Evolutionary conservation across 1,139 yeast genomes (phyloP), one percentile per base, ranked within the genome.

Genomic region (Sugiyamaella paludigena): DNA sequence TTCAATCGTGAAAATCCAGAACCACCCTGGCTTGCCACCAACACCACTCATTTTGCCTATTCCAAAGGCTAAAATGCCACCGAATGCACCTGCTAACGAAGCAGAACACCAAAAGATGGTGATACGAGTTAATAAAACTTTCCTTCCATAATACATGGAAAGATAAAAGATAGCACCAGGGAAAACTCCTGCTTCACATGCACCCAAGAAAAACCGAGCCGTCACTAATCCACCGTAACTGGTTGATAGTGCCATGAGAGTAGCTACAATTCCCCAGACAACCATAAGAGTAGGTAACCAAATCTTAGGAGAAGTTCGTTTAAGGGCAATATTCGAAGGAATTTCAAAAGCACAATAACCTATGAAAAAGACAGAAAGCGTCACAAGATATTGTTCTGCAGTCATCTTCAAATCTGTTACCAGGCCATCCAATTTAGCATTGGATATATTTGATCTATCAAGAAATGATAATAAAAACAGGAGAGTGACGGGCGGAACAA

Each of bases 361-460:
- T 35, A 80, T 74, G 56, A 78, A 81, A 53, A 81, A 74, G 45
- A 81, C 72, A 3, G 83, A 75, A 47, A 81, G 70, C 62, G 77
- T 69, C 32, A 78, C 71, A 60, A 78, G 78, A 64, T 78, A 81
- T 58, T 81, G 76, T 36, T 65, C 58, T 2, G 79, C 79, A 2
- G 62, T 54, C 48, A 82, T 68, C 1, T 72, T 68, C 48, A 81
- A 63, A 54, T 81, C 85, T 13, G 67, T 70, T 52, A 74, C 79
- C 39, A 81, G 63, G 4, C 83, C 83, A 49, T 80, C 83, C 27
- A 81, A 71, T 55, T 81, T 71, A 0, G 86, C 86, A 58, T 78
- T 75, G 1, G 84, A 84, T 57, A 81, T 78, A 59, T 79, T 80
- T 42, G 83, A 87, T 62, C 88, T 73, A 63, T 83, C 89, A 60